phyloP scores from a whole-genome alignment of 345 rosid genomes.

The Lenwebbia sp. region DNA sequence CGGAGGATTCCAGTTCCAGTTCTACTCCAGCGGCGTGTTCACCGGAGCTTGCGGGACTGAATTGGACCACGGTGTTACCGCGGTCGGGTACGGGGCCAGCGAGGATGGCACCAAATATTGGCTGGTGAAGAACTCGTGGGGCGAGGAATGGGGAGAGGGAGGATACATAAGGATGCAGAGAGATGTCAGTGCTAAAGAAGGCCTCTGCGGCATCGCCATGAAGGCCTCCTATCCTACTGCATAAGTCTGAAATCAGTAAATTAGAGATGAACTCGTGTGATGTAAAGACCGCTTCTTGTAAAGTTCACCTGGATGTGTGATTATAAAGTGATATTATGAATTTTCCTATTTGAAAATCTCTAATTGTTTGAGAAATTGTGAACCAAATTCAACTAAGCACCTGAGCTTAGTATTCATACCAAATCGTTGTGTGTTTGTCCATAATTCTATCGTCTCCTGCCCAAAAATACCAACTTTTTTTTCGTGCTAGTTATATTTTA shows the following conservation, averaged over 20 bases:
- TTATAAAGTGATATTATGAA: background rate
- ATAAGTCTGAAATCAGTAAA: background rate
- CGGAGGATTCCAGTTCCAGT: background rate
- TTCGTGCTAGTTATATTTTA: background rate
- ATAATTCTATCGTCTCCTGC: background rate
- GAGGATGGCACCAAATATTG: conserved; percentile 11
- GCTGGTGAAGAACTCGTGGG: conserved; percentile 44
- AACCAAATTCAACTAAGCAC: background rate
- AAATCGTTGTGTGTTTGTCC: background rate
- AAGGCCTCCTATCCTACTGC: conserved; percentile 22
- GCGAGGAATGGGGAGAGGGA: conserved; percentile 24
- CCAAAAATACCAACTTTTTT: background rate
- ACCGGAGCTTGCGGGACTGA: conserved; percentile 9
- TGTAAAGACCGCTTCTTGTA: background rate
- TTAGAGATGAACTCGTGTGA: background rate
- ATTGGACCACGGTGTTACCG: conserved; percentile 27
- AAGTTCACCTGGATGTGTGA: background rate
- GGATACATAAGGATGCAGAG: conserved; percentile 30
- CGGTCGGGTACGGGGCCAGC: conserved; percentile 17
- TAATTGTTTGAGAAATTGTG: background rate
- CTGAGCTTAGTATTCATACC: background rate
- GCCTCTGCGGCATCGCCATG: conserved; percentile 37
- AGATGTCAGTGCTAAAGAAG: background rate
- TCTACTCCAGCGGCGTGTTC: conserved; percentile 7
- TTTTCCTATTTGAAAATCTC: background rate